Percentiles rank a stretch among this genome's conserved stretches.
Evolutionary conservation across 257 asterid species (phyloP).

Genomic region (Nicotiana tabacum): DNA sequence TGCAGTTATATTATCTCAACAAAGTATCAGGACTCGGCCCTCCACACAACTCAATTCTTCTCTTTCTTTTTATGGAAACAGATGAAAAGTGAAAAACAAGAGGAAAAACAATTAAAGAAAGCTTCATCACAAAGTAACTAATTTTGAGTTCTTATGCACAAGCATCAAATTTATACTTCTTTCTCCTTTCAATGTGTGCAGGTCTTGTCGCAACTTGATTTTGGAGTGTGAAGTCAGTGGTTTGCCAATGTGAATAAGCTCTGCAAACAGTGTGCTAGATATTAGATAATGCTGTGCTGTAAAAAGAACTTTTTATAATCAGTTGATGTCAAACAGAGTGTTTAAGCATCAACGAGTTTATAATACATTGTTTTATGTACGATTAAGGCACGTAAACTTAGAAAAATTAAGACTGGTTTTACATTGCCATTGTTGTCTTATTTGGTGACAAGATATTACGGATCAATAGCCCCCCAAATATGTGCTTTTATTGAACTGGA

Average conservation of each 20-base stretch:
- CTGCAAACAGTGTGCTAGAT: neutral
- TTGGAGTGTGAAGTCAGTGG: neutral
- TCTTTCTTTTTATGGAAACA: neutral
- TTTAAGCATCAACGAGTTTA: neutral
- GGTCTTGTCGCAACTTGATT: constrained; percentile 2
- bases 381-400: neutral
- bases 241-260: neutral
- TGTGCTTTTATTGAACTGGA: neutral
- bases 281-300: neutral
- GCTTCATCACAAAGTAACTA: neutral
- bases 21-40: neutral
- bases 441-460: neutral
- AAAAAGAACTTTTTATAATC: neutral
- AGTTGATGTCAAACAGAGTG: neutral
- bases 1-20: neutral
- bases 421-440: neutral
- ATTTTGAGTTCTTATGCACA: neutral
- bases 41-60: neutral
- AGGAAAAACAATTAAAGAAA: neutral
- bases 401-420: neutral
- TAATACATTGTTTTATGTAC: neutral
- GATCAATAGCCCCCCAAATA: neutral
- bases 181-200: constrained; percentile 5
- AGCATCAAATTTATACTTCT: neutral
- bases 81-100: neutral